These are phyloP conservation scores for Picea abies DNA, from an alignment of 83 land plant species.

Conservation along the genomic window DNA sequence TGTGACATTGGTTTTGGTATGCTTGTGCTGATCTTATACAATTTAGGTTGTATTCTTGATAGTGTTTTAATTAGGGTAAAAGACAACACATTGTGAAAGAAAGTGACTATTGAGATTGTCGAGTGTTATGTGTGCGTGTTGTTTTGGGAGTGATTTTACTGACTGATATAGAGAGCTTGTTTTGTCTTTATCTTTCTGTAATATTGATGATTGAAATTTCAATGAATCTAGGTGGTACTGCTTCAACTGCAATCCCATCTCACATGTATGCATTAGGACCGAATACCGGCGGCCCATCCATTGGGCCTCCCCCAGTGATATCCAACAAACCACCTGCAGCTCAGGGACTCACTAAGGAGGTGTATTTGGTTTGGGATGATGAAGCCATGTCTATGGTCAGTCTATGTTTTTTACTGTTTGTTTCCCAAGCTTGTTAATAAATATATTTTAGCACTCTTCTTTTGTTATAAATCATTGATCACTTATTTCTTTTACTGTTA, in stretches of 20 bases:
- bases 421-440: not conserved
- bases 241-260: conserved; percentile 24
- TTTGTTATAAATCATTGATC: not conserved
- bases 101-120: not conserved
- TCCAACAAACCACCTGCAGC: conserved; percentile 44
- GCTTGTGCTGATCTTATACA: no score
- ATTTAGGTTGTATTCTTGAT: no score
- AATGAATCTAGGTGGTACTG: conserved; percentile 9
- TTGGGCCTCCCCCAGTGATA: conserved; percentile 57
- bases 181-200: not conserved
- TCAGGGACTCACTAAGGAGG: conserved; percentile 34
- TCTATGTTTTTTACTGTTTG: not conserved
- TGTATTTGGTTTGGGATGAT: conserved; percentile 60
- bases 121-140: not conserved
- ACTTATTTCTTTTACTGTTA: no score
- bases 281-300: conserved; percentile 44
- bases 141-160: not conserved
- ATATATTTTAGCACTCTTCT: not conserved
- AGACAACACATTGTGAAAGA: not conserved
- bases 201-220: not conserved
- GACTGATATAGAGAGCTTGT: not conserved
- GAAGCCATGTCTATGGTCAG: conserved; percentile 59
- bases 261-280: conserved; percentile 54
- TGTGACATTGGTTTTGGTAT: no score
- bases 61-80: no score